Base-by-base conservation (phyloP, 2,329 filamentous ascomycete genomes). In the Colletotrichum plurivorum region DNA sequence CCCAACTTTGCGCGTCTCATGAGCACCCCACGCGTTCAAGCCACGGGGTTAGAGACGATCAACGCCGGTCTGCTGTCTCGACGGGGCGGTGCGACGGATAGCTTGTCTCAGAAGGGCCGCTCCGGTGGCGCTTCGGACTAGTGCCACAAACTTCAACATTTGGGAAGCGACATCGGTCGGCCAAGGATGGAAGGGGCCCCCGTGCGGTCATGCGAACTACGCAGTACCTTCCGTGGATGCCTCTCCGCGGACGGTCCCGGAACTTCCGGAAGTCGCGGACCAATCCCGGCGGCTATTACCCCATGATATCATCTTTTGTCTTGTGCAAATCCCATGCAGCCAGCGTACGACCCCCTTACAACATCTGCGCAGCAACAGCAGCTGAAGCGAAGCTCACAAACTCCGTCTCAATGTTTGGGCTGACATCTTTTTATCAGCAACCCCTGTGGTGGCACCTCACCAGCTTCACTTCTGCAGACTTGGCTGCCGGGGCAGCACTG, bases 161-260 rank as follows among this genome's bases (percentile, higher is more conserved):
- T 27, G 18, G 36, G 9, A 43, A 31, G 66, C 49, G 48, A 59
- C 15, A 39, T 53, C 63, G 55, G 55, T 16, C 16, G 7, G 25
- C 12, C 6, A 31, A n/a, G 20, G 25, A 10, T n/a, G 16, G 25
- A 15, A 27, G 31, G 41, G 48, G 13, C 54, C 45, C n/a, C 54
- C 65, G 31, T 31, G 60, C 48, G 18, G 41, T 31, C 45, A 22
- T 43, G 67, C 63, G 63, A 52, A 52, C 57, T 39, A 63, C 27
- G 63, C 46, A 48, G 52, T 39, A 63, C 22, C 43, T 58, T 54
- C 67, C 63, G 46, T 68, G 52, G 63, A 36, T 53, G 67, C 67
- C 67, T 63, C 55, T 25, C 66, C 54, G 60, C 54, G 59, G 53
- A 51, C 52, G 46, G 52, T 51, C 15, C 22, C 45, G 55, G 62